These are phyloP conservation scores for Plantago ovata DNA, from an alignment of 257 asterid genomes.

Conservation along the genomic window DNA sequence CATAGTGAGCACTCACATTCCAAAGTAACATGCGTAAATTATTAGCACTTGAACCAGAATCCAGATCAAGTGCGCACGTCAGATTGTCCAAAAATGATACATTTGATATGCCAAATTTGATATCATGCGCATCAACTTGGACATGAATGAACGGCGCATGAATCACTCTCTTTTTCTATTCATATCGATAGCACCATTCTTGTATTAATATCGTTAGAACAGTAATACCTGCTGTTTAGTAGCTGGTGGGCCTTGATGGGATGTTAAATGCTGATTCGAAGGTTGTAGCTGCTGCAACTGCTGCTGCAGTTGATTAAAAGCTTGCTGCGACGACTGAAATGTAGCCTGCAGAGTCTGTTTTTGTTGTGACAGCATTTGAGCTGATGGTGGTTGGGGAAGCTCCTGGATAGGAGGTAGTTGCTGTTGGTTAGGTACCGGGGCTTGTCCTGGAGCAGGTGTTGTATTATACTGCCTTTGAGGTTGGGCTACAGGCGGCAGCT, in stretches of 20 bases:
- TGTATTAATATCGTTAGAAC: background rate
- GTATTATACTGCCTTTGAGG: constrained; percentile 51
- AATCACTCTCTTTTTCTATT: too few species aligned
- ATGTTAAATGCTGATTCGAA: constrained; percentile 44
- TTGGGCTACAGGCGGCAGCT: constrained; percentile 42
- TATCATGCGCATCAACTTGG: too few species aligned
- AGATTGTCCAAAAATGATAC: too few species aligned
- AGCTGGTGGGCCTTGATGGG: constrained; percentile 55
- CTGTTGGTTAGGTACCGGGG: constrained; percentile 48
- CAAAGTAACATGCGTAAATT: background rate
- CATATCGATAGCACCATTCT: too few species aligned
- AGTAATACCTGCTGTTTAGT: constrained; percentile 65
- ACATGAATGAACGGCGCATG: too few species aligned
- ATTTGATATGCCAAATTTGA: too few species aligned
- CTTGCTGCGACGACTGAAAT: constrained; percentile 81
- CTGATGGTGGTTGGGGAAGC: constrained; percentile 71
- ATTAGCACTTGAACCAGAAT: background rate
- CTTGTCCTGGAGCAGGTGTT: constrained; percentile 39
- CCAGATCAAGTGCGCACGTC: background rate
- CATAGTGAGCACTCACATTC: background rate
- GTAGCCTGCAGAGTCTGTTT: constrained; percentile 89
- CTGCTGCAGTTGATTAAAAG: constrained; percentile 87
- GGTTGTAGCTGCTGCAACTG: constrained; percentile 84
- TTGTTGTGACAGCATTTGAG: constrained; percentile 90
- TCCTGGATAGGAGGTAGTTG: constrained; percentile 44